Evolutionary conservation across 2,329 filamentous ascomycete genomes (phyloP), one percentile per base, ranked within the genome.

Genomic region (Aureobasidium mangrovei): DNA sequence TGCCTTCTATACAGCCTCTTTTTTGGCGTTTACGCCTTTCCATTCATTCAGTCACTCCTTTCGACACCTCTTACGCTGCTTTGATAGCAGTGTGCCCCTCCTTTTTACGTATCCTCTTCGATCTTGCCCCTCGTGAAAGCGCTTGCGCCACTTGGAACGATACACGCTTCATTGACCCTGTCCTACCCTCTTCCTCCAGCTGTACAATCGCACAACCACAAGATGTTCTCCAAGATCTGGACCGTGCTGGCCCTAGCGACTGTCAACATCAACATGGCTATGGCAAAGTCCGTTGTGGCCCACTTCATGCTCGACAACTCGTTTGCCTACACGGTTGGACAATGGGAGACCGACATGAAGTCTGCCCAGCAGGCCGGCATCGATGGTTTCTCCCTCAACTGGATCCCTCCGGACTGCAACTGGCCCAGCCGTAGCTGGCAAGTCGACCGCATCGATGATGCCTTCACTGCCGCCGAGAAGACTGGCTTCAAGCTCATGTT

Each of bases 311-410:
- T 69, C 33, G 59, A 62, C 56, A 68, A 69, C 59, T 56, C 65
- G 7, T 69, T 65, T 56, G 64, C 66, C 27, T 69, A 69, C 60
- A 58, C 63, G 46, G 55, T 62, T 6, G 56, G 60, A 38, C 62
- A 66, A 57, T 69, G 67, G 67, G 59, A 63, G 60, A 62, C 57
- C 18, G 67, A 69, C 59, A 69, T 69, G 48, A 55, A 56, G 12
- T 54, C 60, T 33, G 67, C 67, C 18, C 60, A 69, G 55, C 60
- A 65, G 38, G 60, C 68, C 38, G 66, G 66, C 57, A 64, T 69
- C 33, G 67, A 69, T 49, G 67, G 66, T 51, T 69, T 69, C 57
- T 65, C 65, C n/a, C 62, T 70, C 54, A 68, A 69, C 59, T 68
- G 64, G 63, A 64, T 65, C 41, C 65, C 67, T 7, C 68, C 68